phyloP scores from a whole-genome alignment of 2,329 filamentous ascomycete species.

The Penicillium sp. region DNA sequence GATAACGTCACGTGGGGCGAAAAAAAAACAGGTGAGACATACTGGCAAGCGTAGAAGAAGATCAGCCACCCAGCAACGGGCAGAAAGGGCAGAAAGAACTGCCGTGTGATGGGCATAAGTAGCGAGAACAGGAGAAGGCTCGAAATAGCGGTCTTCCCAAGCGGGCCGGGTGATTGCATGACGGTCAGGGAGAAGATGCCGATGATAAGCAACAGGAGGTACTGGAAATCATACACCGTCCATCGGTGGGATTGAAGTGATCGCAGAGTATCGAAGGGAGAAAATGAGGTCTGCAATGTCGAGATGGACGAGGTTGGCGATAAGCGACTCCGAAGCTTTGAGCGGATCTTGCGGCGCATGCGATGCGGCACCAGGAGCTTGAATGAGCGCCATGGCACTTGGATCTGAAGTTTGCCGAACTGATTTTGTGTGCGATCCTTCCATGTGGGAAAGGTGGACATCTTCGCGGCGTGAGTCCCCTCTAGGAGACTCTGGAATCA shows the following conservation, averaged over 20 bases:
- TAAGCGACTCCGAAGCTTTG: conserved; percentile 66
- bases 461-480: conserved; percentile 28
- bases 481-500: conserved; percentile 18
- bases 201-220: conserved; percentile 70
- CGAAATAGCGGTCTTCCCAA: conserved; percentile 73
- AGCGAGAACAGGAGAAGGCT: conserved; percentile 68
- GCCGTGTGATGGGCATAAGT: conserved; percentile 78
- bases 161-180: conserved; percentile 73
- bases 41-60: conserved; percentile 92
- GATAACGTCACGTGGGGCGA: conserved; percentile 3
- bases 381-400: conserved; percentile 52
- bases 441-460: conserved; percentile 46
- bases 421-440: conserved; percentile 48
- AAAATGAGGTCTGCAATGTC: conserved; percentile 77
- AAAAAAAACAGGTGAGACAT: conserved; percentile 44
- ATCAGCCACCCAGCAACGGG: conserved; percentile 84
- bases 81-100: conserved; percentile 87
- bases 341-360: conserved; percentile 66
- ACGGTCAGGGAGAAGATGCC: conserved; percentile 82
- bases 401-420: conserved; percentile 47
- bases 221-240: conserved; percentile 82
- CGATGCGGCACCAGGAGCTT: conserved; percentile 60
- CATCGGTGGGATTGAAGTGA: conserved; percentile 76
- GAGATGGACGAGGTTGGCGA: conserved; percentile 72
- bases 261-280: conserved; percentile 73